These are phyloP conservation scores for Trichoderma endophyticum DNA, from an alignment of 2,329 filamentous ascomycete genomes.

Conservation along the genomic window DNA sequence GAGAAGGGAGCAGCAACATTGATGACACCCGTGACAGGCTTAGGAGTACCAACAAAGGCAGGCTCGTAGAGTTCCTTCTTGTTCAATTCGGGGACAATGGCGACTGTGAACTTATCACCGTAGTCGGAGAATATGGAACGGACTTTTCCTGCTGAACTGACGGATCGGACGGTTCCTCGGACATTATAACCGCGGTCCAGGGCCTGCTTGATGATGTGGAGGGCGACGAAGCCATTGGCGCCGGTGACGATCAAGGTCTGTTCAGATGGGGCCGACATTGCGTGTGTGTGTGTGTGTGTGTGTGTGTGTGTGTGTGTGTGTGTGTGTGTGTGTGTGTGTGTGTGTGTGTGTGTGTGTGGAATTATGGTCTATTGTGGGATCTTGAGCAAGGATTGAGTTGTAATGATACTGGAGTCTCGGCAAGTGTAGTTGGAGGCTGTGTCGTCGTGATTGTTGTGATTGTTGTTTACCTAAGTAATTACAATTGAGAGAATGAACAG, in stretches of 20 bases:
- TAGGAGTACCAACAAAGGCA: constrained; percentile 36
- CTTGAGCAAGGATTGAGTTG: background rate
- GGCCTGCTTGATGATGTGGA: constrained; percentile 16
- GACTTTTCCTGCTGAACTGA: background rate
- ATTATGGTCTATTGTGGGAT: background rate
- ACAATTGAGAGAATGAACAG: background rate
- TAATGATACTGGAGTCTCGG: background rate
- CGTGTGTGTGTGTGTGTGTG: background rate
- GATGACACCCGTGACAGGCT: constrained; percentile 64
- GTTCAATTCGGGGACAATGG: constrained; percentile 70
- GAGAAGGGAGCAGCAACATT: constrained; percentile 75
- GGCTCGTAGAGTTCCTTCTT: constrained; percentile 66
- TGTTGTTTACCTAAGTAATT: background rate
- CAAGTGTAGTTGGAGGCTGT: background rate
- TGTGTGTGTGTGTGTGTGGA: background rate
- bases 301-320: background rate
- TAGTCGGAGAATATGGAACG: background rate
- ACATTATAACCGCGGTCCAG: constrained; percentile 15
- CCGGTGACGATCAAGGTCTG: constrained; percentile 20
- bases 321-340: background rate
- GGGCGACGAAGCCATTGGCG: constrained; percentile 19
- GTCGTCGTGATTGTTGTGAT: background rate
- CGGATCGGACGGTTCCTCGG: constrained; percentile 10
- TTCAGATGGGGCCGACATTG: constrained; percentile 10
- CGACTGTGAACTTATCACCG: constrained; percentile 35